Base-by-base conservation (phyloP, 2,329 filamentous ascomycete species). In the Aspergillus oerlinghausenensis region DNA sequence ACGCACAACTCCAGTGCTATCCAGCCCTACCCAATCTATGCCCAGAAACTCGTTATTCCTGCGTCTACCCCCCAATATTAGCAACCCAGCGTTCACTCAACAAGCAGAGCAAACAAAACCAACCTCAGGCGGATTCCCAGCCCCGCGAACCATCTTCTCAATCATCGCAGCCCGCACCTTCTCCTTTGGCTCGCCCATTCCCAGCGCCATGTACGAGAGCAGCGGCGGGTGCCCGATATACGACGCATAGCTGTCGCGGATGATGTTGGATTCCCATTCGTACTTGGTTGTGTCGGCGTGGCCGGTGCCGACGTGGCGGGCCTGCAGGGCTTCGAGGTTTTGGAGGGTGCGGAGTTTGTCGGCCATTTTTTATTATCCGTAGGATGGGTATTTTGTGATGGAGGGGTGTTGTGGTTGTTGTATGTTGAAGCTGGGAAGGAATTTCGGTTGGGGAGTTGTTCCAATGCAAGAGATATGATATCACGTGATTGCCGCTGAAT, bases 301-400 rank as follows among this genome's bases (percentile, higher is more conserved):
- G 25, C 94, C 94, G 3, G 94, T 97, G 65, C 94, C 94, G 68
- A 99, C 83, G 80, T 94, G 97, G 70, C 95, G 95, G 69, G 92
- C 88, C 77, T 99, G 94, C 19, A 97, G 89, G 63, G 92, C 88
- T 77, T 99, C 94, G 71, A 99, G 92, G 75, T 99, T 94, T 77
- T 99, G 94, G 67, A 96, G 90, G 9, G 91, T 94, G 72, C 94
- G 92, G 63, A 99, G 89, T 79, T 99, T 99, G 80, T 99, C 94
- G 76, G 94, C 94, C 94, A 79, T 79, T 65, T 58, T 74, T 55
- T 8, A 7, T 38, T 50, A 4, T 51, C 49, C 38, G 47, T 25
- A 28, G 14, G n/a, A 23, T 25, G 45, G 26, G 49, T 35, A 28
- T 23, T 51, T 38, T 47, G 43, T 43, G 14, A 43, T 14, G 35